Conservation (phyloP, 352 stramenopile genomes). For the Phytophthora megakarya region DNA sequence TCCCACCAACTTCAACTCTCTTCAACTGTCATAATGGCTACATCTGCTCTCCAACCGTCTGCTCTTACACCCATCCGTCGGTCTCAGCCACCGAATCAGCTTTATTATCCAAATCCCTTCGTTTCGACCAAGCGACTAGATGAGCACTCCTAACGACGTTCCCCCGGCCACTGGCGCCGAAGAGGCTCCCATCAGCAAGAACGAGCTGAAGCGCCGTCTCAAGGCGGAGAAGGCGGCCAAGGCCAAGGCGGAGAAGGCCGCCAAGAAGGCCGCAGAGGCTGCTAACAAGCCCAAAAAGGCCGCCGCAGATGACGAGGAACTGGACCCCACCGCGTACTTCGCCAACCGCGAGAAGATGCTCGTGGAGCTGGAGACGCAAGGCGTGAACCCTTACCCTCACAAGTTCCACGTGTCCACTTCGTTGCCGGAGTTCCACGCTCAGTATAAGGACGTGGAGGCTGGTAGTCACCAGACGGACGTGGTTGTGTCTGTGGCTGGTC, state of each 20-base stretch:
- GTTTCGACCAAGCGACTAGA: constrained; percentile 6
- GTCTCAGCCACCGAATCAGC: constrained; percentile 17
- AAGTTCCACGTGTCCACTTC: constrained; percentile 97
- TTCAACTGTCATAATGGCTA: not conserved
- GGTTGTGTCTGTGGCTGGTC: constrained; percentile 93
- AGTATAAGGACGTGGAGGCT: constrained; percentile 82
- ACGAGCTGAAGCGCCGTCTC: constrained; percentile 97
- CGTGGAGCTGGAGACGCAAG: constrained; percentile 90
- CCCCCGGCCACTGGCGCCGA: constrained; percentile 12
- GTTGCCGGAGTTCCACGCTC: constrained; percentile 93
- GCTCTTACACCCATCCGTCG: not conserved
- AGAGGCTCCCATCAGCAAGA: constrained; percentile 92
- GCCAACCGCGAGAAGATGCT: constrained; percentile 94
- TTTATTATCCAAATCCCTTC: constrained; percentile 14
- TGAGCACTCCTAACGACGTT: constrained; percentile 23
- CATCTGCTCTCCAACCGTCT: not conserved
- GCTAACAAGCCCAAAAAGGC: constrained; percentile 87
- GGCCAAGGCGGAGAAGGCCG: constrained; percentile 87
- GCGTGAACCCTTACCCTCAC: constrained; percentile 97
- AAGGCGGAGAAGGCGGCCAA: constrained; percentile 96
- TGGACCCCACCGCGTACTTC: constrained; percentile 98
- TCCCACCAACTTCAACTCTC: not conserved
- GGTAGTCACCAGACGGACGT: constrained; percentile 84
- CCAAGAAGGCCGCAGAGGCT: constrained; percentile 90
- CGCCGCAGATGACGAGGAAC: constrained; percentile 91